phyloP scores from a whole-genome alignment of 1,284 basidiomycete species.

The Tilletia setariae region DNA sequence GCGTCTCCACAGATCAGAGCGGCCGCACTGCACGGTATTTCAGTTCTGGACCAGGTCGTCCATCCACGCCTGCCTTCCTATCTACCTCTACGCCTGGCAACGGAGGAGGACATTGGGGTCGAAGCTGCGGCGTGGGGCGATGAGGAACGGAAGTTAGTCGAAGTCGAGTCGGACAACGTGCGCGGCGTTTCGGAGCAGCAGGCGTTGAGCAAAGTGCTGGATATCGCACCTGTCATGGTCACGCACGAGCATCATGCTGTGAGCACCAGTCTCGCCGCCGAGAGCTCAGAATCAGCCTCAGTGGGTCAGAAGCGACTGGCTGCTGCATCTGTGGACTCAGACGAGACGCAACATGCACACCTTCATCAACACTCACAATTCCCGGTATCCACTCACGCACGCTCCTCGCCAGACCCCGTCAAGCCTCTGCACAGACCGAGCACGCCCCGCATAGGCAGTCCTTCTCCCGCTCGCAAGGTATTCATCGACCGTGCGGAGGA shows the following conservation, averaged over 20 bases:
- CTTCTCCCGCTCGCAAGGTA: not conserved
- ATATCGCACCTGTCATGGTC: not conserved
- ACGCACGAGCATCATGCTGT: no score
- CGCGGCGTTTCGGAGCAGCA: slow-evolving; percentile 6
- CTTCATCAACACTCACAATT: slow-evolving; percentile 3
- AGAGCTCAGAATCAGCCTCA: not conserved
- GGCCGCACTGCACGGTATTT: not conserved
- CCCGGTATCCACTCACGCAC: not conserved
- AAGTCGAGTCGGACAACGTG: slow-evolving; percentile 6
- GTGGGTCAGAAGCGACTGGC: not conserved
- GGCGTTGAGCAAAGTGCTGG: not conserved
- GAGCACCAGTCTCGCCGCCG: not conserved
- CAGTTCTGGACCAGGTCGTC: slow-evolving; percentile 8
- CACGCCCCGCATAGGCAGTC: slow-evolving; percentile 12
- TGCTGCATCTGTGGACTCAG: not conserved
- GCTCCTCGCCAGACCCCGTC: slow-evolving; percentile 6
- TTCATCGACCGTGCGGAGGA: slow-evolving; percentile 3
- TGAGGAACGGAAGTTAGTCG: slow-evolving; percentile 4
- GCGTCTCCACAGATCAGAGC: not conserved
- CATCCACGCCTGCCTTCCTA: not conserved
- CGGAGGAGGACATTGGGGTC: slow-evolving; percentile 1
- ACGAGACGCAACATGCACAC: not conserved
- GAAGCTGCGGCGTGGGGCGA: slow-evolving; percentile 1
- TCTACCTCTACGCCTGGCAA: not conserved
- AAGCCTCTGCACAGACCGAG: slow-evolving; percentile 10